Evolutionary conservation across 495 filamentous ascomycete species (phyloP).

Genomic region (Xylaria venustula): DNA sequence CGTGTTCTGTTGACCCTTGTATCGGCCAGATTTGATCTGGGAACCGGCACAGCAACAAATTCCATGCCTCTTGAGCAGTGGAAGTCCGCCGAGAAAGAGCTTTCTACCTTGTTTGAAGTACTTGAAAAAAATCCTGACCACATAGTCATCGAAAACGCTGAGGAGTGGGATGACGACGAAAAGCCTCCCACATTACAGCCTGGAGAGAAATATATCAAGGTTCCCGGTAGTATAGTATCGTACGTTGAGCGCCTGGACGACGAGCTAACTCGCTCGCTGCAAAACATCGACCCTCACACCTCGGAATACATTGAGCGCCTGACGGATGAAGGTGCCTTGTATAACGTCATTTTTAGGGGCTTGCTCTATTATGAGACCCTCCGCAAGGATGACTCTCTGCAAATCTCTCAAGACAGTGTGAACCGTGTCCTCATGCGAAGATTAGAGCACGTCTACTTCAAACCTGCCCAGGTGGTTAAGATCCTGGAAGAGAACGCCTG

Average conservation of each 20-base stretch:
- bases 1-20: constrained; percentile 89
- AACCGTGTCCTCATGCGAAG: constrained; percentile 93
- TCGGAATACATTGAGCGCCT: constrained; percentile 97
- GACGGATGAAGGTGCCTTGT: constrained; percentile 86
- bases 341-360: constrained; percentile 83
- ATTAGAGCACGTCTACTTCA: constrained; percentile 98
- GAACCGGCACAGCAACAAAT: constrained; percentile 71
- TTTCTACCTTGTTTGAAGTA: constrained; percentile 69
- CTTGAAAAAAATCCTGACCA: constrained; percentile 76
- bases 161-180: constrained; percentile 99
- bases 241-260: constrained; percentile 95
- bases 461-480: constrained; percentile 89
- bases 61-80: constrained; percentile 97
- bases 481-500: constrained; percentile 90
- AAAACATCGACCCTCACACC: constrained; percentile 97
- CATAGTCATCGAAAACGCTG: constrained; percentile 83
- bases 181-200: constrained; percentile 71
- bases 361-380: constrained; percentile 85
- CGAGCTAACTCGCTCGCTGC: constrained; percentile 92
- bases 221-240: constrained; percentile 91
- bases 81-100: constrained; percentile 89
- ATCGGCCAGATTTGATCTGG: constrained; percentile 91
- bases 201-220: constrained; percentile 74
- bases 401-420: constrained; percentile 73
- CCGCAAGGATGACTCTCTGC: constrained; percentile 65